Conservation (phyloP, 192 early-diverging fungal species). For the Cetraspora pellucida region DNA sequence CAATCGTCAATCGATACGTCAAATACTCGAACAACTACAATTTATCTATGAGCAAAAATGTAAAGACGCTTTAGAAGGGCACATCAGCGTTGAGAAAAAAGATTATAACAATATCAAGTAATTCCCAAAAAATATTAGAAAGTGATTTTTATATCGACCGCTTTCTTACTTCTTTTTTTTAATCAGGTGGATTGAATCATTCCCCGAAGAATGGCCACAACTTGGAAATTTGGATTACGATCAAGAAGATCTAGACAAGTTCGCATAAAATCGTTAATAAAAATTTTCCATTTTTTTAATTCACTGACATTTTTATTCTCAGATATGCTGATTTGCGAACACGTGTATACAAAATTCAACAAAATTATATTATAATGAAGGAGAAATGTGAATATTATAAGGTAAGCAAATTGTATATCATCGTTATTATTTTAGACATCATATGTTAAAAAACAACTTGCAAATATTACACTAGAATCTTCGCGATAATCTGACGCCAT, state of each 20-base stretch:
- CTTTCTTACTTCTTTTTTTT: neutral
- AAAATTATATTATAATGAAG: conserved; percentile 21
- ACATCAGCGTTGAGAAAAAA: neutral
- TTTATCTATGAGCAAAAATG: neutral
- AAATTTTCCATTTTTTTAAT: neutral
- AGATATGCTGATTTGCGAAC: conserved; percentile 10
- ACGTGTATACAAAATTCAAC: neutral
- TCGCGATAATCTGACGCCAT: neutral
- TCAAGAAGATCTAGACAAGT: neutral
- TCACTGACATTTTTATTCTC: neutral
- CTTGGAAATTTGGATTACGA: neutral
- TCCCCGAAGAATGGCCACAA: conserved; percentile 20
- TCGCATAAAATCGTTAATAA: neutral
- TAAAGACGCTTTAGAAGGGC: conserved; percentile 18
- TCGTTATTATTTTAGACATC: neutral
- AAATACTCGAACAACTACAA: conserved; percentile 30
- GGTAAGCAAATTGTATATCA: neutral
- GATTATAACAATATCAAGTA: conserved; percentile 22
- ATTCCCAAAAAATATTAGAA: neutral
- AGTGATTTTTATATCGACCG: neutral
- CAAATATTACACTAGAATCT: neutral
- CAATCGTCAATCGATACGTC: conserved; percentile 22
- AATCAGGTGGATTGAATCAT: conserved; percentile 30
- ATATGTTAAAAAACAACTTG: neutral
- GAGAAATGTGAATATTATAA: conserved; percentile 27